Conservation (phyloP, 345 rosid genomes). For the Eutrema yunnanense region DNA sequence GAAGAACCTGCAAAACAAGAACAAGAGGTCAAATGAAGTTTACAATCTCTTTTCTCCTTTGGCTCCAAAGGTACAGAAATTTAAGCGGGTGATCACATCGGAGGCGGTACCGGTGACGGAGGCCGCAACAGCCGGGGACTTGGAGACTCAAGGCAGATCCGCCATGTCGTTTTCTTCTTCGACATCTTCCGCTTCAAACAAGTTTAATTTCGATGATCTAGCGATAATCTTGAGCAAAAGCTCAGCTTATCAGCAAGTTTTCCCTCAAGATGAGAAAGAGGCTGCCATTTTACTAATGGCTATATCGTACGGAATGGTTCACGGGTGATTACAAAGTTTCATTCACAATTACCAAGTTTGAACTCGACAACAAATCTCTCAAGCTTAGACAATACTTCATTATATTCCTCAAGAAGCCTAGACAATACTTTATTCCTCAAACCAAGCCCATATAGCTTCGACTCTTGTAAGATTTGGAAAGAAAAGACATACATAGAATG, state of each 20-base stretch:
- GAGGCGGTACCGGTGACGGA: neutral
- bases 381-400: too few species aligned
- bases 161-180: constrained; percentile 10
- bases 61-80: neutral
- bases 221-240: constrained; percentile 52
- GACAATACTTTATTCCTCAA: too few species aligned
- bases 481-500: too few species aligned
- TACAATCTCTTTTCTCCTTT: neutral
- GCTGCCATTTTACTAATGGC: constrained; percentile 94
- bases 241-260: constrained; percentile 57
- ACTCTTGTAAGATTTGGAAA: too few species aligned
- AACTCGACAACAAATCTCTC: too few species aligned
- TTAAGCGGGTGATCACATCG: neutral
- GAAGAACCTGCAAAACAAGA: constrained; percentile 20
- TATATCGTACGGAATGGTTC: constrained; percentile 74
- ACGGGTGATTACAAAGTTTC: constrained; percentile 20
- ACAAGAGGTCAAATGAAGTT: constrained; percentile 8
- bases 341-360: too few species aligned
- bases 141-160: neutral
- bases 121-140: neutral
- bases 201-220: constrained; percentile 56
- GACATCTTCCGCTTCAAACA: constrained; percentile 25
- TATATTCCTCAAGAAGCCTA: too few species aligned
- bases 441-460: too few species aligned
- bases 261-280: constrained; percentile 88